Percentiles rank a stretch among this genome's conserved stretches.
Evolutionary conservation across 2,329 filamentous ascomycete genomes (phyloP).

Genomic region (Ilyonectria mors-panacis): DNA sequence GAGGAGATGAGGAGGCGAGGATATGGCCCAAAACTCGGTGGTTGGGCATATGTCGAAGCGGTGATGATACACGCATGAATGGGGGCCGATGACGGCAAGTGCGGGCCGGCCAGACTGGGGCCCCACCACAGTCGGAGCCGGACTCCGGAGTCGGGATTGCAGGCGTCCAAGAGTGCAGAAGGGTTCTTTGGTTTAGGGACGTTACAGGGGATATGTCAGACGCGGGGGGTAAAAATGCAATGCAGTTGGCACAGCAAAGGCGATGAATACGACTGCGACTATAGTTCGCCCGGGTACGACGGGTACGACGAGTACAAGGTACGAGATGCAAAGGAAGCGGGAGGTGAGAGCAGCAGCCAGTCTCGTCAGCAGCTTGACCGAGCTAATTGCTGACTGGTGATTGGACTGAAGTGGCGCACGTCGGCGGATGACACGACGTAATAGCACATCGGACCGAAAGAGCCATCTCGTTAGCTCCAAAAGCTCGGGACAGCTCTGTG

Average conservation of each 20-base stretch:
- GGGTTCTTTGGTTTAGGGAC: neutral
- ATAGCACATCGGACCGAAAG: neutral
- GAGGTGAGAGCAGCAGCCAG: neutral
- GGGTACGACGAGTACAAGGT: neutral
- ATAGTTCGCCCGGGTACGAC: neutral
- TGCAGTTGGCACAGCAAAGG: neutral
- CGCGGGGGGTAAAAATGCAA: no score
- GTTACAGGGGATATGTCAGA: neutral
- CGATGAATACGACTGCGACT: neutral
- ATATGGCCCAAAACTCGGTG: neutral
- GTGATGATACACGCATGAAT: conserved; percentile 1
- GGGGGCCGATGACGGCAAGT: conserved; percentile 23
- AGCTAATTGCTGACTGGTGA: conserved; percentile 5
- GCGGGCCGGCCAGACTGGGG: conserved; percentile 6
- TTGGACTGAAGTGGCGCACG: conserved; percentile 6
- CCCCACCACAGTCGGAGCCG: conserved; percentile 14
- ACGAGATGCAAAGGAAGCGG: neutral
- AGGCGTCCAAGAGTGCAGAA: neutral
- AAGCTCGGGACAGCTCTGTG: no score
- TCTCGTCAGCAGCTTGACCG: neutral
- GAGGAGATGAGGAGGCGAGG: neutral
- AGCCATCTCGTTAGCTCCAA: neutral
- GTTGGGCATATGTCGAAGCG: neutral
- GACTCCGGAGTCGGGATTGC: conserved; percentile 10
- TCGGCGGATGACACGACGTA: neutral